These are phyloP conservation scores for Candida piceae DNA, from an alignment of 805 yeast species.

Conservation along the genomic window DNA sequence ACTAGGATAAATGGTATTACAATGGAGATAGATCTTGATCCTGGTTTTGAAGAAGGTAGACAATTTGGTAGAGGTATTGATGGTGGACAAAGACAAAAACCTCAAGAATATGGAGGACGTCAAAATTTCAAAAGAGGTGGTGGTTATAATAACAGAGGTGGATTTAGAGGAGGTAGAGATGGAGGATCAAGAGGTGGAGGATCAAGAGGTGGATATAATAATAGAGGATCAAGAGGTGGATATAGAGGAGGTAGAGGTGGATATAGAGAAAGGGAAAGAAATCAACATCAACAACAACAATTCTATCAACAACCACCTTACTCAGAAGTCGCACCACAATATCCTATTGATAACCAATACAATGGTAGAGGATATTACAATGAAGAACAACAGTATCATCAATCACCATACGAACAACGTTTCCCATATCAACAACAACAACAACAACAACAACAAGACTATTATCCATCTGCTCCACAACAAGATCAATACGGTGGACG, in stretches of 20 bases:
- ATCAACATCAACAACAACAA: conserved; percentile 1
- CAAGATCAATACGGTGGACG: too few species aligned
- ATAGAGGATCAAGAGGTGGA: conserved; percentile 7
- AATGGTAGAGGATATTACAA: conserved; percentile 1
- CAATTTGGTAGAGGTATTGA: conserved; percentile 90
- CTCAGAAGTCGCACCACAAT: too few species aligned
- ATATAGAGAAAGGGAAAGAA: conserved; percentile 20
- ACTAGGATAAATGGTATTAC: conserved; percentile 80
- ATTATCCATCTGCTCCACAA: conserved; percentile 1
- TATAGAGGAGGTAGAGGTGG: conserved; percentile 28
- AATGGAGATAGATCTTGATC: conserved; percentile 86
- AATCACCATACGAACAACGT: not conserved
- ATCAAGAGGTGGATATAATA: conserved; percentile 14
- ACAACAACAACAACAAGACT: conserved; percentile 5
- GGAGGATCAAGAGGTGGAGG: conserved; percentile 1
- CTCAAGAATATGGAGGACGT: conserved; percentile 8
- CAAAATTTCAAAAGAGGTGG: conserved; percentile 1
- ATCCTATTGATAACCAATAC: not conserved
- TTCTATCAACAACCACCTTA: not conserved
- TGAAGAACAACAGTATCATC: conserved; percentile 2
- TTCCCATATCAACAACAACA: not conserved
- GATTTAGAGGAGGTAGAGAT: conserved; percentile 10
- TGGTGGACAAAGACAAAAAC: conserved; percentile 73
- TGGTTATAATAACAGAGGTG: conserved; percentile 26
- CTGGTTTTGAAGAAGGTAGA: conserved; percentile 93